Evolutionary conservation across 352 stramenopile genomes (phyloP), one percentile per base, ranked within the genome.

Genomic region (Thraustochytrium sp.): DNA sequence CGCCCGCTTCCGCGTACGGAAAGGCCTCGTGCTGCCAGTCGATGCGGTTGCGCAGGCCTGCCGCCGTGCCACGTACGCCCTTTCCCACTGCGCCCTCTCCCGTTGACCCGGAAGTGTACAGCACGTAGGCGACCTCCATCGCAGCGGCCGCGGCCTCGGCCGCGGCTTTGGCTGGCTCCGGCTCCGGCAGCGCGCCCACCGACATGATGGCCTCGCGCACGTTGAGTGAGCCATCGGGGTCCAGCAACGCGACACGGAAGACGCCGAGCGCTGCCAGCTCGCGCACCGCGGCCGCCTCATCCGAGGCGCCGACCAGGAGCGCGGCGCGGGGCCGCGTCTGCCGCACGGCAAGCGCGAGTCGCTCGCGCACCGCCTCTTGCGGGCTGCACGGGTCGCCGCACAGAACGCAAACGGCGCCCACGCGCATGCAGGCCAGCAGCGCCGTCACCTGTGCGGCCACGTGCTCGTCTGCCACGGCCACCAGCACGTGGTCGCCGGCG

Each of bases 61-160:
- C 49, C 61, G 61, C 36, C 31, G 85, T 88, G 37, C 87, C 87
- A 3, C 59, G 46, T n/a, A 89, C 87, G 8, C 86, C 85, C 56
- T 89, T 90, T 11, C 59, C 59, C n/a, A n/a, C n/a, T 11, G 83
- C 83, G 31, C 64, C 42, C 42, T 53, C 44, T 0, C 86, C 85
- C 23, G 86, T 88, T 18, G 84, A 87, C 13, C 87, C 87, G 11
- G 87, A 90, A 13, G 87, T 90, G 83, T 83, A 89, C 36, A 90
- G 77, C 31, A 90, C 82, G 77, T 90, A 90, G 64, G 88, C 62
- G 11, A 83, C 68, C 26, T 89, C 84, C 26, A 18, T 26, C 49
- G 26, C 49, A 55, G 26, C n/a, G n/a, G n/a, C n/a, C n/a, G n/a
- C n/a, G n/a, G n/a, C n/a, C n/a, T n/a, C n/a, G n/a, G n/a, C n/a